Conservation (phyloP, 345 rosid species). For the Gynandropsis gynandra region DNA sequence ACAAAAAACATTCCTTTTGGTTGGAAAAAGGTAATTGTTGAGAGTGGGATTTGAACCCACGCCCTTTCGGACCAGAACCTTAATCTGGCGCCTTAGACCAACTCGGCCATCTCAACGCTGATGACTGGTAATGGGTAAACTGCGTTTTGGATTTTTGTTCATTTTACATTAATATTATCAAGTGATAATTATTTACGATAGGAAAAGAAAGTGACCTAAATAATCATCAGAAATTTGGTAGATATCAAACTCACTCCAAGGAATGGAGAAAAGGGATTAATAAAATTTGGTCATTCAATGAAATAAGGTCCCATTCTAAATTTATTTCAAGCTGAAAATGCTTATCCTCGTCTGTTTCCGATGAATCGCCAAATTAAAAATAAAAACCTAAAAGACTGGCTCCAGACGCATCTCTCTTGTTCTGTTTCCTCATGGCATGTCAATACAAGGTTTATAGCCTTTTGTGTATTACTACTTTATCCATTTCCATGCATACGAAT, state of each 20-base stretch:
- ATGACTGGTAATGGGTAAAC: too few species aligned
- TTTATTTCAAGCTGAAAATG: constrained; percentile 67
- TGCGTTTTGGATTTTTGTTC: rapidly evolving
- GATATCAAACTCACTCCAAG: too few species aligned
- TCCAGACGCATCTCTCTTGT: constrained; percentile 81
- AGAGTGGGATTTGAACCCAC: constrained; percentile 98
- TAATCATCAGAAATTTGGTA: too few species aligned
- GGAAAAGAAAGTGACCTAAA: too few species aligned
- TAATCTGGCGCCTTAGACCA: constrained; percentile 99
- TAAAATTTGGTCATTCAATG: too few species aligned
- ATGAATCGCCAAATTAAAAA: constrained; percentile 15
- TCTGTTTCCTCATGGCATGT: constrained; percentile 92
- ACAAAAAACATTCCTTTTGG: too few species aligned
- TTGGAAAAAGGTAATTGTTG: constrained; percentile 32
- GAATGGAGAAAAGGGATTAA: too few species aligned
- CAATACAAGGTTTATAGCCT: constrained; percentile 90
- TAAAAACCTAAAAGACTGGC: constrained; percentile 44
- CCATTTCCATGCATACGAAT: too few species aligned
- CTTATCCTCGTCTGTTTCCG: constrained; percentile 56
- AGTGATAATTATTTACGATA: not conserved
- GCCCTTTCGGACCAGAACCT: constrained; percentile 99
- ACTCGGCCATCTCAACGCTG: constrained; percentile 90
- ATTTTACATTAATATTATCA: not conserved
- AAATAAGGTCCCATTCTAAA: too few species aligned
- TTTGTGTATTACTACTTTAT: constrained; percentile 88